phyloP scores from a whole-genome alignment of 495 filamentous ascomycete species.

The Tuber calosporum region DNA sequence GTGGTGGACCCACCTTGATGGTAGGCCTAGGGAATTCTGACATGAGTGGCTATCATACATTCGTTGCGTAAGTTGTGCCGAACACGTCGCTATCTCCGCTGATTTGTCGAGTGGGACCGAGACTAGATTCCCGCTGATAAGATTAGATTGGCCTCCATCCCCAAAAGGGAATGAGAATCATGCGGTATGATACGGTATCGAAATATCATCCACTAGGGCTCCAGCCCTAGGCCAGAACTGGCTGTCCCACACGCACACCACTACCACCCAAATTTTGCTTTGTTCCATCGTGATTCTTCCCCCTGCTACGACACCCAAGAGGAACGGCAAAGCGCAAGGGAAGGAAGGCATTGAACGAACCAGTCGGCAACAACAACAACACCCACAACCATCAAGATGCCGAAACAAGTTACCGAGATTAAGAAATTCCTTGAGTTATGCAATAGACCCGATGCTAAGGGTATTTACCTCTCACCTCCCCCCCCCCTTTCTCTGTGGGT shows the following conservation, averaged over 20 bases:
- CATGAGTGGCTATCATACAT: not conserved
- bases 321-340: not conserved
- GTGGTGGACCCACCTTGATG: not conserved
- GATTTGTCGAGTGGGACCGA: not conserved
- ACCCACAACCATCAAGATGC: slow-evolving; percentile 59
- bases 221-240: not conserved
- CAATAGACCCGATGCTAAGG: slow-evolving; percentile 95
- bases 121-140: not conserved
- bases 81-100: not conserved
- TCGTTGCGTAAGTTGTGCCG: not conserved
- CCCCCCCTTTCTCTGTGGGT: not conserved
- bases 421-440: slow-evolving; percentile 99
- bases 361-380: slow-evolving; percentile 39
- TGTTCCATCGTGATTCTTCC: slow-evolving; percentile 16
- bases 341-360: slow-evolving; percentile 24
- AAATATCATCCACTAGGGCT: not conserved
- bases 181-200: too few species aligned
- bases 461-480: slow-evolving; percentile 51
- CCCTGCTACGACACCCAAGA: not conserved
- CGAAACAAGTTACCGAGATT: slow-evolving; percentile 96
- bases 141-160: not conserved
- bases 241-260: slow-evolving; percentile 31
- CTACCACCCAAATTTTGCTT: slow-evolving; percentile 13
- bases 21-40: slow-evolving; percentile 4
- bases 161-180: too few species aligned